These are phyloP conservation scores for Cadophora luteo-olivacea DNA, from an alignment of 2,329 filamentous ascomycete genomes.

Conservation along the genomic window DNA sequence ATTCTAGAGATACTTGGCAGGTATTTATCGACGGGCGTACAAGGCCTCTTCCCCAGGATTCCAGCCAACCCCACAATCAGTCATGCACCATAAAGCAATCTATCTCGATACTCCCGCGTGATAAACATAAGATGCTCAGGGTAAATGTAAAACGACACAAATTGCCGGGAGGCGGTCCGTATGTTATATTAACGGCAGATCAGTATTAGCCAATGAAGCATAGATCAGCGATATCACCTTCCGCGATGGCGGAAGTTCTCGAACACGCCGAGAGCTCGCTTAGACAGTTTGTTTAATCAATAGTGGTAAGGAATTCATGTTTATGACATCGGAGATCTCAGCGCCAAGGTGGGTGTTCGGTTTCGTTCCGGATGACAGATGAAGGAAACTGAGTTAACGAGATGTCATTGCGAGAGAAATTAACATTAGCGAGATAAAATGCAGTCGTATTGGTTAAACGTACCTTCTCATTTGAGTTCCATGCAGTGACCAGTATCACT, in stretches of 20 bases:
- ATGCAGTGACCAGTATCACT: too few relatives aligned
- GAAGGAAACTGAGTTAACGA: neutral
- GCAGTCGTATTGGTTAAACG: too few relatives aligned
- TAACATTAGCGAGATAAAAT: too few relatives aligned
- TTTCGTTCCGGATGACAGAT: neutral
- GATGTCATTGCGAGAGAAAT: neutral
- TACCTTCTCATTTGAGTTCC: too few relatives aligned
- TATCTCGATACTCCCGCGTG: constrained; percentile 28
- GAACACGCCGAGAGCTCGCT: constrained; percentile 7
- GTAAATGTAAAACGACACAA: constrained; percentile 27
- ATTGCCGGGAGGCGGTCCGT: constrained; percentile 28
- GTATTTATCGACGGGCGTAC: constrained; percentile 28
- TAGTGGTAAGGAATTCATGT: neutral
- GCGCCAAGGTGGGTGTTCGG: constrained; percentile 14
- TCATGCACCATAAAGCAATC: constrained; percentile 29
- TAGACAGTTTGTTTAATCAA: neutral
- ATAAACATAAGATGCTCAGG: constrained; percentile 19
- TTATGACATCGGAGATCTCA: neutral
- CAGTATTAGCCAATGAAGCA: constrained; percentile 21
- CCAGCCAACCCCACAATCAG: constrained; percentile 28
- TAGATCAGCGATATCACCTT: constrained; percentile 18
- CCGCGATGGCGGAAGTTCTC: constrained; percentile 19
- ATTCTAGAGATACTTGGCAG: constrained; percentile 1
- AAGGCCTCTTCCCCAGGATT: constrained; percentile 21
- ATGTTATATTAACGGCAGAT: constrained; percentile 24